phyloP scores from a whole-genome alignment of 192 early-diverging fungal genomes.

The Podila verticillata region DNA sequence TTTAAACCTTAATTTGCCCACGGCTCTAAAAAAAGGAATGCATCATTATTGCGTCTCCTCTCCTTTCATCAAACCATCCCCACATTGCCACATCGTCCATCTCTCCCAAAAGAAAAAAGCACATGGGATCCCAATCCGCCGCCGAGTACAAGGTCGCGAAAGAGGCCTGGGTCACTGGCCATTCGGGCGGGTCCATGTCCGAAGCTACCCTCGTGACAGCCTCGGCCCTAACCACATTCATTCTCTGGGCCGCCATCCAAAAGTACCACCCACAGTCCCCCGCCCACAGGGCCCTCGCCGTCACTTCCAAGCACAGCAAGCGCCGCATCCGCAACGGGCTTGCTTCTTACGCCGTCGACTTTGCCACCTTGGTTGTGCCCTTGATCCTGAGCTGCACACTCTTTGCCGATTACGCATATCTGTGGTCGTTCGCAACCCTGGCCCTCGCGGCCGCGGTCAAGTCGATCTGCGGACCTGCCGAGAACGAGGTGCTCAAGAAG shows the following conservation, averaged over 20 bases:
- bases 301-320: constrained; percentile 20
- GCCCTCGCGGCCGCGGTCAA: constrained; percentile 25
- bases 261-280: constrained; percentile 49
- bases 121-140: constrained; percentile 15
- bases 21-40: no score
- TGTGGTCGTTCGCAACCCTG: constrained; percentile 34
- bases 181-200: constrained; percentile 58
- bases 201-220: constrained; percentile 57
- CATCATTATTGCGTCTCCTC: no score
- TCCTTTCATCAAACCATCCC: no score
- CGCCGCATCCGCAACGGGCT: constrained; percentile 14
- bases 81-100: not conserved
- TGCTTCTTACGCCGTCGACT: constrained; percentile 30
- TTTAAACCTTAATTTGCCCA: no score
- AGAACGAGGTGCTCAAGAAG: constrained; percentile 30
- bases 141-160: constrained; percentile 61
- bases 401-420: constrained; percentile 43
- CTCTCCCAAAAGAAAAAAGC: not conserved
- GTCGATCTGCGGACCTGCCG: constrained; percentile 21
- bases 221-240: constrained; percentile 55
- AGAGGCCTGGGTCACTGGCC: constrained; percentile 65
- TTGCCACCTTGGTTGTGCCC: constrained; percentile 26
- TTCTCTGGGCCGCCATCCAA: constrained; percentile 46
- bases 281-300: constrained; percentile 12
- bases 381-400: constrained; percentile 33